A percentile compares a stretch with the other conserved stretches of the same genome.
Evolutionary conservation across 2,329 filamentous ascomycete species (phyloP).

Genomic region (Beauveria bassiana): DNA sequence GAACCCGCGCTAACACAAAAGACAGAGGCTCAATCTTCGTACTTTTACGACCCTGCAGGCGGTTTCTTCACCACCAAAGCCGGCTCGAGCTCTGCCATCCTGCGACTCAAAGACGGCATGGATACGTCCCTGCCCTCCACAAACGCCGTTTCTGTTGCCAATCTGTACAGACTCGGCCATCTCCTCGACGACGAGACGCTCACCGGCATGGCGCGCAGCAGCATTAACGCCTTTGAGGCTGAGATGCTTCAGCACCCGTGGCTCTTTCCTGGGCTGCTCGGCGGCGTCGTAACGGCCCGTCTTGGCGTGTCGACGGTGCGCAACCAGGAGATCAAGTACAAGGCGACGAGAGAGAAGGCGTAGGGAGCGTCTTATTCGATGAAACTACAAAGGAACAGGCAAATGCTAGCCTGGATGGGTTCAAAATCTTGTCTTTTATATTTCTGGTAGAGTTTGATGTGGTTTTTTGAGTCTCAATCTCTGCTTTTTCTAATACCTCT

Average conservation of each 20-base stretch:
- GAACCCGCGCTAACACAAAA: not conserved
- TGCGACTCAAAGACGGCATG: slow-evolving; percentile 91
- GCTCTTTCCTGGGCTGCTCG: slow-evolving; percentile 76
- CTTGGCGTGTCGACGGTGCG: slow-evolving; percentile 51
- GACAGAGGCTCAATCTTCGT: slow-evolving; percentile 59
- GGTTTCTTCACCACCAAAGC: slow-evolving; percentile 68
- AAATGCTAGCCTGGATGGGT: not conserved
- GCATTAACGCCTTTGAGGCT: slow-evolving; percentile 77
- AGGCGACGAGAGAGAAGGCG: slow-evolving; percentile 17
- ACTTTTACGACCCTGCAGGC: slow-evolving; percentile 66
- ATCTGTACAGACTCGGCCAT: slow-evolving; percentile 72
- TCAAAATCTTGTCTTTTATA: not conserved
- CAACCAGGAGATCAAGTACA: slow-evolving; percentile 20
- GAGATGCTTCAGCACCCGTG: slow-evolving; percentile 92
- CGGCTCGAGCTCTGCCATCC: slow-evolving; percentile 60
- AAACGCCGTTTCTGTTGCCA: slow-evolving; percentile 79
- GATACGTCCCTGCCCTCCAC: slow-evolving; percentile 85
- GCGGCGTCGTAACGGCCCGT: slow-evolving; percentile 64
- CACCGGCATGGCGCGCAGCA: slow-evolving; percentile 58
- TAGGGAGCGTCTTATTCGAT: slow-evolving; percentile 5
- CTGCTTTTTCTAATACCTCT: slow-evolving; percentile 2
- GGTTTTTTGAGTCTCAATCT: not conserved
- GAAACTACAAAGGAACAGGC: not conserved
- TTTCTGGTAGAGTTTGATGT: slow-evolving; percentile 12
- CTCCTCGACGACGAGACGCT: slow-evolving; percentile 61